Evolutionary conservation across 257 asterid species (phyloP), one percentile per base, ranked within the genome.

Genomic region (Gardenia jasminoides): DNA sequence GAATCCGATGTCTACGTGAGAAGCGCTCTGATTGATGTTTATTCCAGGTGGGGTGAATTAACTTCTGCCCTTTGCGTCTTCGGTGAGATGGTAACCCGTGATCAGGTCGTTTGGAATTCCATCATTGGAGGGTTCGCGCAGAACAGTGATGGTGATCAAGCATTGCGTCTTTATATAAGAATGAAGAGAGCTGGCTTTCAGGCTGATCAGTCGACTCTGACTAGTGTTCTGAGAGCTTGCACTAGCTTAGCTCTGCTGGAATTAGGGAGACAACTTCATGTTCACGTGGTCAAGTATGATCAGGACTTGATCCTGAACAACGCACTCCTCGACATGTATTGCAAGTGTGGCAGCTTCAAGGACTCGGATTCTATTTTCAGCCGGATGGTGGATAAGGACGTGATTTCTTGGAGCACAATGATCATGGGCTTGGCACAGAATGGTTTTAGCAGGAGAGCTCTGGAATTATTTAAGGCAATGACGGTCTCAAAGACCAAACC

Each of bases 371-470:
- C 36, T 16, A 71, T 87, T 76, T 94, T 94, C 83, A 77, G 84
- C 62, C 86, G 81, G 31, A 94, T 94, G 99, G 47, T 4, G 52
- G 89, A 86, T 31, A 94, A 89, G 77, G 98, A 94, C 36, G 97
- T 92, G 67, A 91, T 92, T 64, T 94, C 98, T 24, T 94, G 97
- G 96, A 94, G 99, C 88, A 93, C 99, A 72, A 93, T 94, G 97
- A 89, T 94, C 79, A 93, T 89, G 78, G 98, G 99, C 78, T 86
- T 88, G 67, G 99, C 98, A 58, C 98, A 93, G 79, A 94, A 94
- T 82, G 99, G 99, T 74, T 93, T 89, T 84, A 91, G 97, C 84
- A 80, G 82, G 70, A 87, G 88, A 84, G 93, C 98, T 26, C 85
- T 94, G 24, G 88, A 88, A 76, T 86, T 89, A 58, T 93, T 93